Evolutionary conservation across 1,139 yeast genomes (phyloP).

Genomic region (Yamadazyma trypodendri): DNA sequence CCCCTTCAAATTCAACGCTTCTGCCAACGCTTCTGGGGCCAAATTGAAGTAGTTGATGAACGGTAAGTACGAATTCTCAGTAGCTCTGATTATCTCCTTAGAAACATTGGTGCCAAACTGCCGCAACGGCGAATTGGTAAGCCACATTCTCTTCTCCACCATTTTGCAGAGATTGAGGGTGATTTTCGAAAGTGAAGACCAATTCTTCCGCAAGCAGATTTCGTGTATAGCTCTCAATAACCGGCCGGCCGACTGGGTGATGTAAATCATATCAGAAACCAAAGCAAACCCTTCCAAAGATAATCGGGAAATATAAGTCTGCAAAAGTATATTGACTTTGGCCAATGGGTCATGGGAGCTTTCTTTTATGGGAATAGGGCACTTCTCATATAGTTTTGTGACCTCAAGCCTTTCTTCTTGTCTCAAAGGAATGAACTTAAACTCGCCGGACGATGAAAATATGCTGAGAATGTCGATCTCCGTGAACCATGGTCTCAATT

Average conservation of each 20-base stretch:
- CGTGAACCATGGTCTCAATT: conserved; percentile 61
- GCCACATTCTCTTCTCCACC: conserved; percentile 83
- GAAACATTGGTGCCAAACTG: conserved; percentile 70
- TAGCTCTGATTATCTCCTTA: conserved; percentile 61
- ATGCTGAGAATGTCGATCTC: conserved; percentile 75
- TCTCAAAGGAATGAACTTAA: conserved; percentile 77
- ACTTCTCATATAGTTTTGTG: conserved; percentile 62
- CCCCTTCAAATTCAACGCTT: conserved; percentile 72
- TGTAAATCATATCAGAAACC: conserved; percentile 89
- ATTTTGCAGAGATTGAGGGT: conserved; percentile 71
- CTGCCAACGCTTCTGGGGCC: conserved; percentile 74
- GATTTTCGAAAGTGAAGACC: conserved; percentile 65
- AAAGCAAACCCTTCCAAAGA: conserved; percentile 85
- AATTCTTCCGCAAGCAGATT: conserved; percentile 64
- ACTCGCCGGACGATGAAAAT: conserved; percentile 83
- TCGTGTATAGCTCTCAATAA: conserved; percentile 83
- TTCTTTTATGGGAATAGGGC: conserved; percentile 87
- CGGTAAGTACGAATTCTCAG: conserved; percentile 81
- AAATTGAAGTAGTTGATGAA: conserved; percentile 76
- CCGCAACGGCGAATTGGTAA: conserved; percentile 79
- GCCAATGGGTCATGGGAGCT: conserved; percentile 69
- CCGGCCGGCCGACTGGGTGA: conserved; percentile 93
- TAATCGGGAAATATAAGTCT: conserved; percentile 77
- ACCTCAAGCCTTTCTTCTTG: conserved; percentile 86
- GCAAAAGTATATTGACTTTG: conserved; percentile 77